Conservation (phyloP, 1,284 basidiomycete genomes). For the Ceratobasidium sp. region DNA sequence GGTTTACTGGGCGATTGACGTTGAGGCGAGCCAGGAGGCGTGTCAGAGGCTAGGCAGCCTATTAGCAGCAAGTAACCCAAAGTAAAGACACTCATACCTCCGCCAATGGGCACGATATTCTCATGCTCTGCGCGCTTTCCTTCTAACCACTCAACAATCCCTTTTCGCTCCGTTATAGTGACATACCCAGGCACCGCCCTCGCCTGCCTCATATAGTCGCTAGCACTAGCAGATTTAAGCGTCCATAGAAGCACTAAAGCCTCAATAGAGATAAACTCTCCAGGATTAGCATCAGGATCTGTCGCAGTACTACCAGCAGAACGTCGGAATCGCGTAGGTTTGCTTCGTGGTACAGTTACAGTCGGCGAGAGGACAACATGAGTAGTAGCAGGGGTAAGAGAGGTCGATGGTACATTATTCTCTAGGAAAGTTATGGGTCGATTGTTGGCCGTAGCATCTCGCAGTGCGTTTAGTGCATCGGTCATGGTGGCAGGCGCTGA, state of each 20-base stretch:
- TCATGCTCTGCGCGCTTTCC: conserved; percentile 72
- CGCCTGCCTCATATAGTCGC: conserved; percentile 88
- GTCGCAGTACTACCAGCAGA: conserved; percentile 61
- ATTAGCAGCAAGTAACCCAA: conserved; percentile 31
- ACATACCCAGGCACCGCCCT: conserved; percentile 82
- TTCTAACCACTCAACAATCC: conserved; percentile 85
- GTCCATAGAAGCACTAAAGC: conserved; percentile 86
- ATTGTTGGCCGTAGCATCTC: conserved; percentile 29
- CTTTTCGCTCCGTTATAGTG: conserved; percentile 86
- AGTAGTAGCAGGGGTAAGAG: conserved; percentile 63
- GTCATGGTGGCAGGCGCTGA: conserved; percentile 21
- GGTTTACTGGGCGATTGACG: conserved; percentile 55
- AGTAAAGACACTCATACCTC: conserved; percentile 61
- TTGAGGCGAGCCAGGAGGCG: conserved; percentile 75
- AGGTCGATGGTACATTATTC: background rate
- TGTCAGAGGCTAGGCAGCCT: conserved; percentile 63
- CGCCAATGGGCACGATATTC: conserved; percentile 66
- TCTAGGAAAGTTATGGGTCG: conserved; percentile 28
- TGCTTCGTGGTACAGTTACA: conserved; percentile 72
- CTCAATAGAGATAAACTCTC: conserved; percentile 81
- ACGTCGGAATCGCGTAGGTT: conserved; percentile 79
- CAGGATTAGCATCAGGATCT: conserved; percentile 60
- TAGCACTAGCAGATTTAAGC: conserved; percentile 75
- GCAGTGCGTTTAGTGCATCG: conserved; percentile 29
- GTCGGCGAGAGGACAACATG: conserved; percentile 72